Evolutionary conservation across 192 early-diverging fungal genomes (phyloP).

Genomic region (Backusella morwellensis): DNA sequence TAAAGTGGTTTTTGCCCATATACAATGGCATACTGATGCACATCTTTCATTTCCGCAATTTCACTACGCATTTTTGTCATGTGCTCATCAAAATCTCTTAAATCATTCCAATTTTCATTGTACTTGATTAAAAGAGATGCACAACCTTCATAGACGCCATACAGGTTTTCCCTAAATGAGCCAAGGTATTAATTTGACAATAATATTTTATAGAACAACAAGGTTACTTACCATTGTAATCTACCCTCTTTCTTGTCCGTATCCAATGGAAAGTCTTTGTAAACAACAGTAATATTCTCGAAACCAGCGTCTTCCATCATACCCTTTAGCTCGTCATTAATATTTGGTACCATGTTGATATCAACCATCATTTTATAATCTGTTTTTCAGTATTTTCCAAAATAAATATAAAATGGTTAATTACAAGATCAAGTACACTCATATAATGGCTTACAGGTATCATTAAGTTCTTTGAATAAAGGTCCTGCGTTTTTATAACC

Average conservation of each 20-base stretch:
- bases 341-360: neutral
- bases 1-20: neutral
- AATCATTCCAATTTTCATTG: neutral
- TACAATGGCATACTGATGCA: neutral
- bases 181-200: too few species aligned
- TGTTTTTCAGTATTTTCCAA: neutral
- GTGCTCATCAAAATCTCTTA: neutral
- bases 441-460: neutral
- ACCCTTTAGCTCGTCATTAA: neutral
- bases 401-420: too few species aligned
- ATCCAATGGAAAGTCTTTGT: neutral
- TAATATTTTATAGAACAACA: neutral
- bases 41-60: neutral
- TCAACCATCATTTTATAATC: neutral
- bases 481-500: neutral
- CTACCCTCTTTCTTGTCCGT: neutral
- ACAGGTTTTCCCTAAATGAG: neutral
- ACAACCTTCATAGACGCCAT: neutral
- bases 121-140: neutral
- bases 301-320: neutral
- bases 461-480: neutral
- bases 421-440: neutral
- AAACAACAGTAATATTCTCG: neutral
- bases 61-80: neutral
- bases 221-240: neutral